These are phyloP conservation scores for Xylaria sp. DNA, from an alignment of 2,329 filamentous ascomycete genomes.

Conservation along the genomic window DNA sequence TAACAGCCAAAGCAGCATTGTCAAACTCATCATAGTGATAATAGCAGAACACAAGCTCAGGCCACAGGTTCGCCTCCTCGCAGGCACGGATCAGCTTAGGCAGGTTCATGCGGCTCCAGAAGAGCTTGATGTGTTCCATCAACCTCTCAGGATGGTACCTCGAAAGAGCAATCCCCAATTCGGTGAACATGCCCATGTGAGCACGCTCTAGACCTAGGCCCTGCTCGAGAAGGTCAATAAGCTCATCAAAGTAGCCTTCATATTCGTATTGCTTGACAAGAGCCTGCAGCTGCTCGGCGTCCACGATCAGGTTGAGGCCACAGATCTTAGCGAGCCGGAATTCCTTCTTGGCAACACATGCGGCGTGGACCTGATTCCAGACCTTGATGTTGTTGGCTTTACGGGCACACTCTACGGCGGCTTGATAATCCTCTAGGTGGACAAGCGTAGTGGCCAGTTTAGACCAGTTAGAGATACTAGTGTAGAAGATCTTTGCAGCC, in stretches of 20 bases:
- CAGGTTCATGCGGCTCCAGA: constrained; percentile 98
- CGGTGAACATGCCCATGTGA: constrained; percentile 98
- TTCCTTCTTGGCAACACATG: constrained; percentile 97
- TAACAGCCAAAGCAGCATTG: constrained; percentile 96
- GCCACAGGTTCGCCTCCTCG: constrained; percentile 96
- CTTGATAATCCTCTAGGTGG: constrained; percentile 97
- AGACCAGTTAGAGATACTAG: constrained; percentile 98
- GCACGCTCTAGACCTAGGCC: constrained; percentile 91
- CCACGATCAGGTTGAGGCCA: constrained; percentile 96
- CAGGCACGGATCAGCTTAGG: constrained; percentile 95
- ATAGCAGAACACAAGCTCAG: constrained; percentile 97
- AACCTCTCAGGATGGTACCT: constrained; percentile 96
- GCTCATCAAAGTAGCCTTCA: constrained; percentile 98
- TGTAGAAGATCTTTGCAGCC: constrained; percentile 98
- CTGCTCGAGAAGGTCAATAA: constrained; percentile 93
- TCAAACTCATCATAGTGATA: constrained; percentile 99
- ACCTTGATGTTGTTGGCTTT: constrained; percentile 99
- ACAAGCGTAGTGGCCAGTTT: constrained; percentile 98
- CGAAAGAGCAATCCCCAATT: constrained; percentile 88
- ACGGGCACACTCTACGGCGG: constrained; percentile 94
- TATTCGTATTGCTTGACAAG: constrained; percentile 97
- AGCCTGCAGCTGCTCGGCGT: constrained; percentile 92
- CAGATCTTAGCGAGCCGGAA: constrained; percentile 99
- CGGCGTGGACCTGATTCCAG: constrained; percentile 98
- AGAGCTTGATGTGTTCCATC: constrained; percentile 98